Base-by-base conservation (phyloP, 2,329 filamentous ascomycete genomes). In the Apiospora rasikravindrae region DNA sequence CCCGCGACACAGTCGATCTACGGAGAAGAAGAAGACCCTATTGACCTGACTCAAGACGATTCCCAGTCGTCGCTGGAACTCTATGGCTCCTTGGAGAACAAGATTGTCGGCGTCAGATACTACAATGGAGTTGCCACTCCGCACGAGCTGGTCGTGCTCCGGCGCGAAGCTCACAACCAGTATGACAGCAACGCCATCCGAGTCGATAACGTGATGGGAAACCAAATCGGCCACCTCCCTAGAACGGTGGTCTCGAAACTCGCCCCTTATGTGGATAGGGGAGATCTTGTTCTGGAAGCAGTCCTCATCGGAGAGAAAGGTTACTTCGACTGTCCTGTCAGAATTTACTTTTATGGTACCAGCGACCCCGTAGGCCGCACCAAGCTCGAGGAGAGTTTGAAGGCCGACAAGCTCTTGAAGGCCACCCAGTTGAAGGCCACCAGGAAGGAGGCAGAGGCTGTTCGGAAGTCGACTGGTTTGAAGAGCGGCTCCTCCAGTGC, bases 221-320 rank as follows among this genome's bases (percentile, higher is more conserved):
- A 82, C 10, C 94, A 97, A 77, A 93, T 97, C 76, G 94, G 94
- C 0, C 94, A 97, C 81, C 85, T 97, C 53, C 92, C 93, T 8
- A 86, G 89, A 16, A 85, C 82, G 0, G 78, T 94, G 29, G 94
- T 91, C 0, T 83, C 86, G n/a, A 96, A 93, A 80, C 83, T 98
- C 70, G 90, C 93, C 0, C 88, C 87, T 1, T 94, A 94, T 78
- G 86, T 97, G 78, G 92, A 94, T 76, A 81, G 82, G 1, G 85
- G 85, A 70, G 87, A 87, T 24, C 83, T 96, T 11, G 78, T 88
- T 1, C 79, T 95, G 8, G 94, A 97, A 80, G 93, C 90, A 0
- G 83, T 88, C 22, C 86, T 97, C 66, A 89, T 88, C 6, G 94
- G 93, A 1, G 80, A 85, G 7, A 94, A 94, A 75, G 88, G 86